These are phyloP conservation scores for Phalaenopsis aphrodite DNA, from an alignment of 106 monocot species.

Conservation along the genomic window DNA sequence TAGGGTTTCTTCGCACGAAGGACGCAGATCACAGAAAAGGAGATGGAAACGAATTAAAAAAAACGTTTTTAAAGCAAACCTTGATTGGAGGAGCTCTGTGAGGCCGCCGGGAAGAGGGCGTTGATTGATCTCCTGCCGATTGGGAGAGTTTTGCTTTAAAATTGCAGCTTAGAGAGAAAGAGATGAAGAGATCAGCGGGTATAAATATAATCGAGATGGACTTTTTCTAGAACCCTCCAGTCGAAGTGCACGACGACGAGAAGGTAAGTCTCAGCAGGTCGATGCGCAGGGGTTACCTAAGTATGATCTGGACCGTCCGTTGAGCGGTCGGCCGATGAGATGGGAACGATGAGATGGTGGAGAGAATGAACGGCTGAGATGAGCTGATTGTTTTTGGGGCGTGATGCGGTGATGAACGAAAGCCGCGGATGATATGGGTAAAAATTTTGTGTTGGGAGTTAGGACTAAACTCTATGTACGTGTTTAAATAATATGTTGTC, in stretches of 20 bases:
- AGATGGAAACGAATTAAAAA: background rate
- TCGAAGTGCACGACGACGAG: constrained; percentile 6
- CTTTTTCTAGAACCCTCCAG: constrained; percentile 15
- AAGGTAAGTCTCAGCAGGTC: background rate
- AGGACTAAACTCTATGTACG: too few species aligned
- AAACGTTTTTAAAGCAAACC: background rate
- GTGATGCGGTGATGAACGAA: background rate
- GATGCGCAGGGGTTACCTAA: background rate
- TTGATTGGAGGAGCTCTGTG: background rate
- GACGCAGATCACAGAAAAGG: constrained; percentile 3
- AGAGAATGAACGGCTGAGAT: background rate
- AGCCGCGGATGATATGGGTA: background rate
- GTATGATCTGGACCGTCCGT: constrained; percentile 1
- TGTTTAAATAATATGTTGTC: too few species aligned
- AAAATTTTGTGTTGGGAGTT: too few species aligned
- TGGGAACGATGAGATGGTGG: background rate
- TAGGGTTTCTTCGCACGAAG: background rate
- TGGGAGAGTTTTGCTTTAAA: background rate
- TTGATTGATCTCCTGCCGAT: background rate
- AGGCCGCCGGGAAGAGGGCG: background rate
- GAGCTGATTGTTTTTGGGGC: background rate
- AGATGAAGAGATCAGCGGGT: background rate
- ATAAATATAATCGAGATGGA: constrained; percentile 3
- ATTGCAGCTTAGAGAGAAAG: background rate
- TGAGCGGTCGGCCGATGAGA: background rate